A percentile compares a stretch with the other conserved stretches of the same genome.
These are phyloP conservation scores for Betula pendula DNA, from an alignment of 306 rosid species.

Conservation along the genomic window DNA sequence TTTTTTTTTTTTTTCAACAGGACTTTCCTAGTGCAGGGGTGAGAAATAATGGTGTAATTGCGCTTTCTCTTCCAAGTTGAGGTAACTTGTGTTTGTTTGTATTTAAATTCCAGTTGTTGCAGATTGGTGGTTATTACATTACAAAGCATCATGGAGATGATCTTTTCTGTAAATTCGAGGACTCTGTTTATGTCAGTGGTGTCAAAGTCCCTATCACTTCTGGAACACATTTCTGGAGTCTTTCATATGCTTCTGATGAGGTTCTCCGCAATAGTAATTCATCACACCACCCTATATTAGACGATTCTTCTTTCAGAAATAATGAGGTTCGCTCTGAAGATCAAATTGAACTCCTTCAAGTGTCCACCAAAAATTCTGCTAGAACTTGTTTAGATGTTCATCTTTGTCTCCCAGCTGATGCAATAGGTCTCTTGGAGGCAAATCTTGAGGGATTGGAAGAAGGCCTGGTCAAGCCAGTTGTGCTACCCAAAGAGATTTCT, in stretches of 20 bases:
- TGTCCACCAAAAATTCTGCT: conserved; percentile 27
- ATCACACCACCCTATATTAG: conserved; percentile 25
- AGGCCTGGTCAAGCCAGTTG: conserved; percentile 31
- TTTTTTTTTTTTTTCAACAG: background rate
- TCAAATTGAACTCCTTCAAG: conserved; percentile 36
- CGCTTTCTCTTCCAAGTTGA: conserved; percentile 19
- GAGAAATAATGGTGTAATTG: conserved; percentile 6
- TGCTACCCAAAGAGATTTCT: conserved; percentile 35
- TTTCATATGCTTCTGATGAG: conserved; percentile 57
- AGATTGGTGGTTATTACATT: conserved; percentile 76
- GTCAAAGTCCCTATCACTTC: conserved; percentile 49
- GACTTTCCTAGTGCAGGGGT: conserved; percentile 11
- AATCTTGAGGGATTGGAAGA: conserved; percentile 33
- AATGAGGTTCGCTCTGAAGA: conserved; percentile 36
- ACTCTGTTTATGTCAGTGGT: conserved; percentile 30
- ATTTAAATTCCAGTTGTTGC: conserved; percentile 61
- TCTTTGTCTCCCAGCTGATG: conserved; percentile 56
- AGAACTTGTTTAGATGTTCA: conserved; percentile 58
- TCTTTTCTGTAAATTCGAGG: conserved; percentile 42
- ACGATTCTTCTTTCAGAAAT: conserved; percentile 30
- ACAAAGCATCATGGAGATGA: conserved; percentile 47
- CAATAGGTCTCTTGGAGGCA: conserved; percentile 37
- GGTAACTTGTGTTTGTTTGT: conserved; percentile 28
- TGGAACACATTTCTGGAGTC: conserved; percentile 57
- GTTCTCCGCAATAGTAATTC: conserved; percentile 35